phyloP scores from a whole-genome alignment of 176 grass and related monocot genomes.

The Phoenix dactylifera region DNA sequence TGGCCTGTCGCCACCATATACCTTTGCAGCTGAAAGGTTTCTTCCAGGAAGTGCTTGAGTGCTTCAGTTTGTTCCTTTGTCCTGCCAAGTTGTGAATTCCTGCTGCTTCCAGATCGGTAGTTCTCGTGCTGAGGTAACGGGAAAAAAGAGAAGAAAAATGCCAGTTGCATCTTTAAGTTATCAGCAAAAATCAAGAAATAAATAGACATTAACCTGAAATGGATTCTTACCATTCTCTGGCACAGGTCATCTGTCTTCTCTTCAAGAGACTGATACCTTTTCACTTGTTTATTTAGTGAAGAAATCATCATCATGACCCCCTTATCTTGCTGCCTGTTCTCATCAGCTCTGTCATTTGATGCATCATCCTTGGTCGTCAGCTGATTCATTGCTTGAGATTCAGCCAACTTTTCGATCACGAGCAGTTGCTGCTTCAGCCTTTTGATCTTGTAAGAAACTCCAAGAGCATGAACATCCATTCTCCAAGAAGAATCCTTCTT shows the following conservation, averaged over 20 bases:
- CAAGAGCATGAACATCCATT: constrained; percentile 68
- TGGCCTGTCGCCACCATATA: constrained; percentile 76
- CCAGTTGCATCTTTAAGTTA: background rate
- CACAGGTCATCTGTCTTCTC: constrained; percentile 71
- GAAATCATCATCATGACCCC: constrained; percentile 35
- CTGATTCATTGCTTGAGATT: constrained; percentile 1
- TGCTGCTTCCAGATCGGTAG: constrained; percentile 26
- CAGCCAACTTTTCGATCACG: constrained; percentile 44
- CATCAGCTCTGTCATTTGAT: background rate
- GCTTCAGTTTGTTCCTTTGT: constrained; percentile 25
- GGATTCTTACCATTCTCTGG: constrained; percentile 43
- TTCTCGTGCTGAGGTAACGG: constrained; percentile 33
- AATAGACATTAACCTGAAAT: background rate
- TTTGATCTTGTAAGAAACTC: constrained; percentile 94
- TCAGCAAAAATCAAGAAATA: no score
- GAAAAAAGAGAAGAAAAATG: background rate
- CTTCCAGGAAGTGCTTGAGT: constrained; percentile 49
- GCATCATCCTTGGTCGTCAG: constrained; percentile 13
- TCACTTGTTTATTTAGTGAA: constrained; percentile 63
- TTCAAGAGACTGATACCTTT: constrained; percentile 75
- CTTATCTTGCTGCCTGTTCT: constrained; percentile 28
- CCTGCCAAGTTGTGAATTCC: background rate
- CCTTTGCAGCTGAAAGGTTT: constrained; percentile 80
- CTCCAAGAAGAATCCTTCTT: constrained; percentile 38
- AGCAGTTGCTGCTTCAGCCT: constrained; percentile 73